Evolutionary conservation across 75 land plant species (phyloP).

Genomic region (Chamaecyparis obtusa): DNA sequence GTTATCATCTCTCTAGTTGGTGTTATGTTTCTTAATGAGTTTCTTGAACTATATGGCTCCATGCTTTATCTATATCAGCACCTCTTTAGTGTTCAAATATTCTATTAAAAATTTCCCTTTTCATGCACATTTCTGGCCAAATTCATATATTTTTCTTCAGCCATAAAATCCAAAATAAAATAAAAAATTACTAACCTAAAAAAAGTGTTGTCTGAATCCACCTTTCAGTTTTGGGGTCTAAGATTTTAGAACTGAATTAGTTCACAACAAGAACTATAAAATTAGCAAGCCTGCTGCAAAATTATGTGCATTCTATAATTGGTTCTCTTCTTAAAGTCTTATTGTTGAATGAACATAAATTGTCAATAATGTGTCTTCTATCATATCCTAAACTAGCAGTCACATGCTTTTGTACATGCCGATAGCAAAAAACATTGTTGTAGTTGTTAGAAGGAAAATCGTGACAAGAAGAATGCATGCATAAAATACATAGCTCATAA

Average conservation of each 20-base stretch:
- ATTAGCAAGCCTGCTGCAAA: neutral
- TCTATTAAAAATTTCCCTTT: neutral
- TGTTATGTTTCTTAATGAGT: neutral
- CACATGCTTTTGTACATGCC: too few species aligned
- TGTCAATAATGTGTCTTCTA: neutral
- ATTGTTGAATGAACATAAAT: neutral
- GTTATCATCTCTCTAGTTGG: neutral
- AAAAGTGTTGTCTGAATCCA: neutral
- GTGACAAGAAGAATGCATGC: too few species aligned
- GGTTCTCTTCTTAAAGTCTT: neutral
- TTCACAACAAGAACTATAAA: neutral
- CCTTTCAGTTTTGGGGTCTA: neutral
- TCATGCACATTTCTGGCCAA: neutral
- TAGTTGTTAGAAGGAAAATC: too few species aligned
- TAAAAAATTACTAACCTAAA: neutral
- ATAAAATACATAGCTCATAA: too few species aligned
- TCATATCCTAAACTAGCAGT: too few species aligned
- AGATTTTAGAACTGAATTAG: neutral
- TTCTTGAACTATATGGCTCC: neutral
- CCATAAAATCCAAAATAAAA: neutral
- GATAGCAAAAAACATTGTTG: too few species aligned
- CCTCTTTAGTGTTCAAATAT: neutral
- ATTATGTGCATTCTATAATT: neutral
- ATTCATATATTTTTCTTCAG: neutral
- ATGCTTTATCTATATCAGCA: neutral